Conservation (phyloP, 108 stramenopile genomes). For the Skeletonema menzelii region DNA sequence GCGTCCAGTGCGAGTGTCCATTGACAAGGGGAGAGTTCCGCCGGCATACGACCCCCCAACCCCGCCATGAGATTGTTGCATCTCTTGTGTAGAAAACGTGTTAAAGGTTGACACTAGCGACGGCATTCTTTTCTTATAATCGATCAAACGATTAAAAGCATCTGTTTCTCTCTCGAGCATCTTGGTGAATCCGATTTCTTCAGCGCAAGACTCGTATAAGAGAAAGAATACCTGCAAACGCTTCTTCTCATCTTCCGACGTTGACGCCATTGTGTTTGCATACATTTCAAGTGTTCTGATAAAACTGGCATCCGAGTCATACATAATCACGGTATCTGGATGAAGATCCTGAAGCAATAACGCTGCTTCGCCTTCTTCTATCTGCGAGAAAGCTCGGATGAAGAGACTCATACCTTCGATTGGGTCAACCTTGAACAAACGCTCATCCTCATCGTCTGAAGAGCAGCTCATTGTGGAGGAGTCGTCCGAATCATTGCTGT, state of each 20-base stretch:
- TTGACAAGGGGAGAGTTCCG: conserved; percentile 72
- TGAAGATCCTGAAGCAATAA: conserved; percentile 77
- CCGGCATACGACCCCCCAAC: conserved; percentile 67
- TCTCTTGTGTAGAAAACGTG: conserved; percentile 76
- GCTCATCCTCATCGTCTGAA: conserved; percentile 46
- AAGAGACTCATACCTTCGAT: conserved; percentile 54
- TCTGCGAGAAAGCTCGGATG: conserved; percentile 59
- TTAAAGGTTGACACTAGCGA: conserved; percentile 55
- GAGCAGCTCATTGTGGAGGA: conserved; percentile 20
- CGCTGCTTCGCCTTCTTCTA: conserved; percentile 64
- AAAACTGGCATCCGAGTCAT: conserved; percentile 88
- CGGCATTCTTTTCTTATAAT: conserved; percentile 92
- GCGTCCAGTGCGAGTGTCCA: conserved; percentile 74
- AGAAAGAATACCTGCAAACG: conserved; percentile 87
- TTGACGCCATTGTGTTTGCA: conserved; percentile 45
- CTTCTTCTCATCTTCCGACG: conserved; percentile 31
- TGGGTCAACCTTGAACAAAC: conserved; percentile 36
- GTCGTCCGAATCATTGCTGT: conserved; percentile 17
- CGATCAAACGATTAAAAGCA: conserved; percentile 91
- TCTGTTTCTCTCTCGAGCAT: conserved; percentile 87
- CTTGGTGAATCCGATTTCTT: conserved; percentile 92
- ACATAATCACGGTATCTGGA: conserved; percentile 87
- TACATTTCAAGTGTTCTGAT: conserved; percentile 90
- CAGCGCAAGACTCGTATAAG: conserved; percentile 91
- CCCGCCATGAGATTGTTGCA: conserved; percentile 76